phyloP scores from a whole-genome alignment of 495 filamentous ascomycete genomes.

The Hypoxylon subgilvum region DNA sequence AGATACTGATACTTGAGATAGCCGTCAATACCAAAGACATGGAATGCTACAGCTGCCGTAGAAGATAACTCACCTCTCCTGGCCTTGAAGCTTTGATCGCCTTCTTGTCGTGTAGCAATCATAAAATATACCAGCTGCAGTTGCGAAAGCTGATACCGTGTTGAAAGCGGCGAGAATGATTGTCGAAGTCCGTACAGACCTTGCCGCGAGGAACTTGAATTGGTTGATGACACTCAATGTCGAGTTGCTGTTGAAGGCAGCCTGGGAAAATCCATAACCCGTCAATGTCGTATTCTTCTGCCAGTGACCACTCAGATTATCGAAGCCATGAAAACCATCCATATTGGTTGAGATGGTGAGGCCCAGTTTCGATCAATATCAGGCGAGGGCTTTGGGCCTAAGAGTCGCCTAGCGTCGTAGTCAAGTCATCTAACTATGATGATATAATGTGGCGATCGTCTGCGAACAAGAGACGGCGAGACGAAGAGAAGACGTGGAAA shows the following conservation, averaged over 20 bases:
- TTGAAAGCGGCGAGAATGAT: slow-evolving; percentile 58
- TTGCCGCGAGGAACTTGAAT: slow-evolving; percentile 51
- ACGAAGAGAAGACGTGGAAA: slow-evolving; percentile 28
- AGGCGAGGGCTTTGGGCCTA: slow-evolving; percentile 56
- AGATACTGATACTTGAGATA: slow-evolving; percentile 35
- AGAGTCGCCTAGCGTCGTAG: slow-evolving; percentile 46
- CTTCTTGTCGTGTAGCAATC: slow-evolving; percentile 49
- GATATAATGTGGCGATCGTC: slow-evolving; percentile 34
- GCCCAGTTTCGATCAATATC: slow-evolving; percentile 46
- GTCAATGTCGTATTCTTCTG: slow-evolving; percentile 48
- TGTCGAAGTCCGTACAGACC: slow-evolving; percentile 55
- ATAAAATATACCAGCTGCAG: slow-evolving; percentile 51
- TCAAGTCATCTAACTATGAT: slow-evolving; percentile 56
- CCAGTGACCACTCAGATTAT: slow-evolving; percentile 44
- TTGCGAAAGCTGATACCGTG: slow-evolving; percentile 53
- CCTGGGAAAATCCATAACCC: slow-evolving; percentile 42
- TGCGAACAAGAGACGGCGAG: slow-evolving; percentile 29
- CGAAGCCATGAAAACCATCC: slow-evolving; percentile 34
- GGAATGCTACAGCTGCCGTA: background rate
- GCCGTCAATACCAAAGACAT: slow-evolving; percentile 4
- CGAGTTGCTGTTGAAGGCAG: slow-evolving; percentile 42
- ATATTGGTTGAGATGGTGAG: slow-evolving; percentile 37
- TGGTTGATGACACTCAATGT: slow-evolving; percentile 47
- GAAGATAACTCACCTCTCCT: slow-evolving; percentile 20
- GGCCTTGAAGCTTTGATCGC: slow-evolving; percentile 27